Percentiles rank a stretch among this genome's conserved stretches.
These are phyloP conservation scores for Fusarium metavorans DNA, from an alignment of 2,329 filamentous ascomycete species.

Conservation along the genomic window DNA sequence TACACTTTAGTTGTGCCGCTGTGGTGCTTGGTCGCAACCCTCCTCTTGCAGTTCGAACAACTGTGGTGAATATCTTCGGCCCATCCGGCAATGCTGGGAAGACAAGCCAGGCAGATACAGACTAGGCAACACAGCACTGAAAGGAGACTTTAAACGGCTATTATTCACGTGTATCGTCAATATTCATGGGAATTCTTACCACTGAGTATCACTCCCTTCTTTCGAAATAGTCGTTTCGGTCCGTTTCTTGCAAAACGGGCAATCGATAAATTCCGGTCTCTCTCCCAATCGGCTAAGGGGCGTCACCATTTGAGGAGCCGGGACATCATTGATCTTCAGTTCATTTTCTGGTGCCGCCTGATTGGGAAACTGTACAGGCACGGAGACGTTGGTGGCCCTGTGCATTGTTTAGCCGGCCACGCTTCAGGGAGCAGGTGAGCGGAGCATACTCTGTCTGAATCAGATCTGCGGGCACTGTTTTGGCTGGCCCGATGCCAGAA, in stretches of 20 bases:
- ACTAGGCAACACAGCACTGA: not conserved
- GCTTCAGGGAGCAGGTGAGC: not conserved
- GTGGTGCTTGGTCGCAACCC: not conserved
- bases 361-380: not conserved
- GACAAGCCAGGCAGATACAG: slow-evolving; percentile 3
- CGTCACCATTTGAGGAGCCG: not conserved
- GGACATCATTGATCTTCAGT: not conserved
- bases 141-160: not conserved
- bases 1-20: not conserved
- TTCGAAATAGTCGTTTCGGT: not conserved
- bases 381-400: not conserved
- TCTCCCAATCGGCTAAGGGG: not conserved
- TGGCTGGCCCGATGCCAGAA: not conserved
- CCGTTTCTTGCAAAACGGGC: not conserved
- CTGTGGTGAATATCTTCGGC: not conserved
- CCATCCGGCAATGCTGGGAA: not conserved
- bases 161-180: not conserved
- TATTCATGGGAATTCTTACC: not conserved
- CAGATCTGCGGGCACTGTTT: not conserved
- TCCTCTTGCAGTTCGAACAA: slow-evolving; percentile 4
- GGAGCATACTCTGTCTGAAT: not conserved
- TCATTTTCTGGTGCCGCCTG: not conserved
- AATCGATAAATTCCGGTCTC: not conserved
- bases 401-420: not conserved
- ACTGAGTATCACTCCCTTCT: not conserved